Evolutionary conservation across 1,139 yeast genomes (phyloP), one percentile per base, ranked within the genome.

Genomic region (Arxiozyma slooffiae): DNA sequence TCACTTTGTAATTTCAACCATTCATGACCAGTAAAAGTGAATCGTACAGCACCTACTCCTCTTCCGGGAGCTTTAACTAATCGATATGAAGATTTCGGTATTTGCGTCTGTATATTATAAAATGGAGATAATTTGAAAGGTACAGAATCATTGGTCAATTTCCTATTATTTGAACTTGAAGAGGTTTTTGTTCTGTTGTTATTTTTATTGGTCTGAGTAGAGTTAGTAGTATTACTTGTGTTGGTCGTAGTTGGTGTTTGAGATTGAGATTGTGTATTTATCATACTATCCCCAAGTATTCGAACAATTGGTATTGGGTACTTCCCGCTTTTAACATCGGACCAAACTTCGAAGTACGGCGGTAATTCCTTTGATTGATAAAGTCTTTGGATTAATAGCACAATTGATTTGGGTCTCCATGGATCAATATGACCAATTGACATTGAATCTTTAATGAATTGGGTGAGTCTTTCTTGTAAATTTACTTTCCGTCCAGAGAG

Each of bases 401-500:
- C 66, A 14, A 78, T 62, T 1, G 81, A 75, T 48, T 71, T 60
- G 21, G 79, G 63, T 40, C 77, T 64, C 48, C 71, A 66, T 11
- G 67, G 63, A 53, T 79, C 81, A 18, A 56, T 52, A 36, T 48
- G 66, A 53, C 67, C 46, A 56, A 51, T 59, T 1, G 77, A 74
- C 39, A 68, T 50, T 7, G 69, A 60, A 41, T 59, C 68, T 34
- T 67, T 67, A 38, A 78, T 56, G 57, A 67, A 74, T 16, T 67
- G 67, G 46, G 66, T 63, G 16, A 81, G 61, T 45, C 83, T 67
- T 24, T 74, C 77, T 47, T 73, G 71, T 17, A 81, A 60, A 37
- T 78, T 82, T 14, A 71, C 71, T 60, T 80, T 81, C 42, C 76
- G 67, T 1, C 86, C 86, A 4, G 72, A 58, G 6, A 71, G 60